Evolutionary conservation across 2,329 filamentous ascomycete genomes (phyloP), one percentile per base, ranked within the genome.

Genomic region (Verticillium zaregamsianum): DNA sequence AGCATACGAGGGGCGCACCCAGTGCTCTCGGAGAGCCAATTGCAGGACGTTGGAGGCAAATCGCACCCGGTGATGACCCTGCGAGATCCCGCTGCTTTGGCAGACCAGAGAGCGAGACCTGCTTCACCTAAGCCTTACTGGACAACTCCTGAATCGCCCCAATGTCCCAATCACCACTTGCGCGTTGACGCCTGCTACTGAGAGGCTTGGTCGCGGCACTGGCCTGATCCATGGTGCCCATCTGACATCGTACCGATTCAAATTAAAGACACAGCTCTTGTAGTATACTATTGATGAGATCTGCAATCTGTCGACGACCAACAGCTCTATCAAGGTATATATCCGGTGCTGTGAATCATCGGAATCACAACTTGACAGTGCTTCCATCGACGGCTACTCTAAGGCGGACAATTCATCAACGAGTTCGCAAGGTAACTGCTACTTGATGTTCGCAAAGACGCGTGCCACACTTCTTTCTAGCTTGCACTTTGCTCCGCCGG

Each of bases 11-110:
- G 39, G 33, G 45, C 45, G 32, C 14, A 59, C 25, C 39, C 40
- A 39, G 15, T 33, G 58, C 25, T 28, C 39, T 9, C 14, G 58
- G 2, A 59, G 40, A 5, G 31, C 32, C 28, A 25, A 57, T 3
- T 32, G 11, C 11, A 57, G n/a, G 9, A 25, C 14, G 2, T 63
- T 60, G 11, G 61, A 63, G 9, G 61, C 61, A 52, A 25, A 20
- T 17, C 61, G 58, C 17, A 58, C 20, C 37, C 59, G 61, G 39
- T 61, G 59, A 25, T 61, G 58, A 28, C 23, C 23, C 20, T 23
- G 45, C 3, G 23, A 9, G 6, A 23, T 25, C 8, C 23, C 5
- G n/a, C 9, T 9, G 20, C 11, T 23, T 20, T 25, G 45, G 20
- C 11, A 4, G 45, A 52, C 20, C 20, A 20, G 45, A 17, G 25